phyloP scores from a whole-genome alignment of 2,329 filamentous ascomycete species.

The Xylaria sp. region DNA sequence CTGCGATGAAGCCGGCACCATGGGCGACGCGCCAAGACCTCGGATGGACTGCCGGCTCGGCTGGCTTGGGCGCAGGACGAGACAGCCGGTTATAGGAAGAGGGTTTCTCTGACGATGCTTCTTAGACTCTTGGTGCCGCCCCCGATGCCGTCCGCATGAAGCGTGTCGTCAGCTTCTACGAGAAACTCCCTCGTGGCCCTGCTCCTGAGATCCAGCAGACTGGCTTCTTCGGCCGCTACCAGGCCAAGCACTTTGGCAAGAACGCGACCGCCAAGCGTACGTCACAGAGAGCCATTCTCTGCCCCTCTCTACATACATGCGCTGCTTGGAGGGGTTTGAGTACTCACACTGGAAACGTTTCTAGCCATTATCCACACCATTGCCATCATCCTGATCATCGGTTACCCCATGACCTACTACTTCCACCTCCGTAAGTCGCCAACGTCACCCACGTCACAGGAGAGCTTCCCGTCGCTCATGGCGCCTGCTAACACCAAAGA shows the following conservation, averaged over 20 bases:
- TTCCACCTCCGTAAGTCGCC: conserved; percentile 89
- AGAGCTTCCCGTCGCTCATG: not conserved
- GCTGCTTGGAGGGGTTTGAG: not conserved
- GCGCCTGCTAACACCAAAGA: conserved; percentile 13
- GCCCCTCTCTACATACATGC: not conserved
- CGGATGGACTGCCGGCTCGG: not conserved
- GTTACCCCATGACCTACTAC: conserved; percentile 99
- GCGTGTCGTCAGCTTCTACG: conserved; percentile 97
- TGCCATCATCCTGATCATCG: conserved; percentile 68
- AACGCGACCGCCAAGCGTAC: conserved; percentile 83
- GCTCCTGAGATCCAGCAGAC: conserved; percentile 78
- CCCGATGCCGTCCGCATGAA: conserved; percentile 97
- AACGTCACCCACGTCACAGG: not conserved
- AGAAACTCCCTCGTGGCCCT: conserved; percentile 89
- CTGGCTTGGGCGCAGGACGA: not conserved
- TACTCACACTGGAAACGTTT: conserved; percentile 22
- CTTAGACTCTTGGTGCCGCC: conserved; percentile 84
- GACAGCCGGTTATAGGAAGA: conserved; percentile 6
- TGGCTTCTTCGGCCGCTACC: conserved; percentile 83
- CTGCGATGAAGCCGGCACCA: not conserved
- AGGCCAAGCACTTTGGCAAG: conserved; percentile 90
- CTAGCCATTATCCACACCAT: conserved; percentile 86
- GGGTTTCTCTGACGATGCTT: conserved; percentile 38
- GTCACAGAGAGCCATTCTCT: conserved; percentile 36
- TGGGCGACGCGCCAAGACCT: not conserved